A percentile compares a stretch with the other conserved stretches of the same genome.
Evolutionary conservation across 2,329 filamentous ascomycete species (phyloP).

Genomic region (Seiridium cupressi): DNA sequence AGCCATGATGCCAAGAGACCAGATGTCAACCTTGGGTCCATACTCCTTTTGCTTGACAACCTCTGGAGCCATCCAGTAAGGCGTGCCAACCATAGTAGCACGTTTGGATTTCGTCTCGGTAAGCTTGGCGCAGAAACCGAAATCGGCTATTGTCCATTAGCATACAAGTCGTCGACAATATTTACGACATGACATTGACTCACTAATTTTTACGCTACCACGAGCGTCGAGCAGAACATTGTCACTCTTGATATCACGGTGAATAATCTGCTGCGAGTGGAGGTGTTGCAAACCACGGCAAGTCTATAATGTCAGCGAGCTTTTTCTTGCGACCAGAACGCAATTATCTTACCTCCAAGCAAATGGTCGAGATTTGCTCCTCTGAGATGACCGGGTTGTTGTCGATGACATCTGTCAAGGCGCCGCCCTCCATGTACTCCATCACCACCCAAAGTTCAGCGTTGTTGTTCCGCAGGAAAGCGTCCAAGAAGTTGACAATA

Average conservation of each 20-base stretch:
- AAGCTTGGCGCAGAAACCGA: conserved; percentile 98
- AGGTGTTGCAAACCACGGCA: conserved; percentile 93
- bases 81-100: conserved; percentile 97
- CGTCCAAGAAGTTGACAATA: conserved; percentile 98
- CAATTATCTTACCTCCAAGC: conserved; percentile 71
- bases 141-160: conserved; percentile 69
- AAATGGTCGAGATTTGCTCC: conserved; percentile 97
- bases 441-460: conserved; percentile 99
- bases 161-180: background rate
- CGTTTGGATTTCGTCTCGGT: conserved; percentile 96
- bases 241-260: conserved; percentile 99
- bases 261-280: conserved; percentile 94
- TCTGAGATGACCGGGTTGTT: conserved; percentile 94
- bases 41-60: conserved; percentile 99
- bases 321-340: background rate
- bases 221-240: conserved; percentile 93
- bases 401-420: conserved; percentile 96
- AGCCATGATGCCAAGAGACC: conserved; percentile 98
- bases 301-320: conserved; percentile 56
- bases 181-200: conserved; percentile 36
- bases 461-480: conserved; percentile 92
- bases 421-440: conserved; percentile 99
- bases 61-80: conserved; percentile 99
- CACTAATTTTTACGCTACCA: conserved; percentile 97
- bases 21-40: conserved; percentile 96